Percentiles rank a stretch among this genome's conserved stretches.
phyloP scores from a whole-genome alignment of 1,284 basidiomycete genomes.

The Trichosporon sp. region DNA sequence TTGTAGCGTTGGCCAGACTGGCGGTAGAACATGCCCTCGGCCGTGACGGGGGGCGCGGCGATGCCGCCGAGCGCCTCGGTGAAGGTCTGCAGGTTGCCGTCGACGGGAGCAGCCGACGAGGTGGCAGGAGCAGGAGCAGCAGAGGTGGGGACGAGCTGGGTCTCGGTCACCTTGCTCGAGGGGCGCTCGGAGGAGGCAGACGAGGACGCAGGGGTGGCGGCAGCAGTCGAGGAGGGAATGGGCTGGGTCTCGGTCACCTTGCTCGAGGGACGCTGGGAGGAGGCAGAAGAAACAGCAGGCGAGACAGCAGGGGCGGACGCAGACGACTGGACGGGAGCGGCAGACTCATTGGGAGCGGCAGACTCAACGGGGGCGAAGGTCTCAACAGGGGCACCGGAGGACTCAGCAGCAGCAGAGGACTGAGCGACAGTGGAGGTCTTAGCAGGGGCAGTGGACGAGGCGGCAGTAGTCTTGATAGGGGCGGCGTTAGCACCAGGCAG shows the following conservation, averaged over 20 bases:
- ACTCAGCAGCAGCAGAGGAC: conserved; percentile 2
- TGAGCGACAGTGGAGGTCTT: conserved; percentile 4
- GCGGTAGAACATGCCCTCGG: conserved; percentile 8
- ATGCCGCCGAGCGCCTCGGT: conserved; percentile 28
- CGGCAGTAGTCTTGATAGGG: background rate
- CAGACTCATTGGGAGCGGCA: background rate
- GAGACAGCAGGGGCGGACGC: background rate
- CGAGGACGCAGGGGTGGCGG: background rate
- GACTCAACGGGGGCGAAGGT: background rate
- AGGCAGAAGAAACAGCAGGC: background rate
- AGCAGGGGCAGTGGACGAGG: background rate
- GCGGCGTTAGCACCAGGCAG: conserved; percentile 26
- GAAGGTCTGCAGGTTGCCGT: conserved; percentile 29
- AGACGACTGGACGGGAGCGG: background rate
- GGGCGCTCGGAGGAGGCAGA: background rate
- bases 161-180: conserved; percentile 2
- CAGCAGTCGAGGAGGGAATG: background rate
- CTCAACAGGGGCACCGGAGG: background rate
- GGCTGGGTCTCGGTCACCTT: background rate
- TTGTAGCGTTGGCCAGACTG: conserved; percentile 21
- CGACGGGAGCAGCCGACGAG: conserved; percentile 7
- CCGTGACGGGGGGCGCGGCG: conserved; percentile 26
- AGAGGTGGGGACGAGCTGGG: conserved; percentile 3
- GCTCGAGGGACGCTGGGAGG: background rate
- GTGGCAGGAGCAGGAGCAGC: conserved; percentile 3